These are phyloP conservation scores for Pyrenochaeta sp. DNA, from an alignment of 2,329 filamentous ascomycete genomes.

Conservation along the genomic window DNA sequence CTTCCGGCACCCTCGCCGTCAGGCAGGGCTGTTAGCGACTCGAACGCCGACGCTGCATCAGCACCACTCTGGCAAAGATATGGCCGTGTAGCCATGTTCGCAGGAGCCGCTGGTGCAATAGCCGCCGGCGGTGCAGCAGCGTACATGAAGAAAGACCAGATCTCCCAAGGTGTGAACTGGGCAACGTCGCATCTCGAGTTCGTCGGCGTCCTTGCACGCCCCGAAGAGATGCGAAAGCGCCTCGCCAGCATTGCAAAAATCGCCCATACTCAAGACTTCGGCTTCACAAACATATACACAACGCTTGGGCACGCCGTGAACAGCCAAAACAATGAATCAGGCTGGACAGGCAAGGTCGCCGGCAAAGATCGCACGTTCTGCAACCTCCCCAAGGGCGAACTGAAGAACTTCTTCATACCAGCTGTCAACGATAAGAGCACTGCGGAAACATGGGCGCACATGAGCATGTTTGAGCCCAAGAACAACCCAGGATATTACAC, in stretches of 20 bases:
- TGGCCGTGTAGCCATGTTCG: slow-evolving; percentile 85
- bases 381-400: slow-evolving; percentile 60
- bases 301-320: slow-evolving; percentile 75
- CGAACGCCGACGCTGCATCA: slow-evolving; percentile 55
- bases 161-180: slow-evolving; percentile 80
- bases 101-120: slow-evolving; percentile 80
- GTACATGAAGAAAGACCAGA: slow-evolving; percentile 83
- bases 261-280: slow-evolving; percentile 71
- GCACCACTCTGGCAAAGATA: slow-evolving; percentile 74
- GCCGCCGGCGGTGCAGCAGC: slow-evolving; percentile 85
- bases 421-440: slow-evolving; percentile 77
- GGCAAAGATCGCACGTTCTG: slow-evolving; percentile 86
- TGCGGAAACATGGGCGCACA: slow-evolving; percentile 85
- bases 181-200: slow-evolving; percentile 92
- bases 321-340: slow-evolving; percentile 48
- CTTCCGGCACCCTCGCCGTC: slow-evolving; percentile 50
- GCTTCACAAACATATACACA: slow-evolving; percentile 89
- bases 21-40: slow-evolving; percentile 34
- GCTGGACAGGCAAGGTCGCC: slow-evolving; percentile 64
- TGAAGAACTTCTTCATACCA: slow-evolving; percentile 45
- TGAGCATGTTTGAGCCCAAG: slow-evolving; percentile 76
- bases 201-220: slow-evolving; percentile 85
- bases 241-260: slow-evolving; percentile 73
- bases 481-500: slow-evolving; percentile 77
- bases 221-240: slow-evolving; percentile 79